Evolutionary conservation across 2,329 filamentous ascomycete species (phyloP).

Genomic region (Aspergillus arachidicola): DNA sequence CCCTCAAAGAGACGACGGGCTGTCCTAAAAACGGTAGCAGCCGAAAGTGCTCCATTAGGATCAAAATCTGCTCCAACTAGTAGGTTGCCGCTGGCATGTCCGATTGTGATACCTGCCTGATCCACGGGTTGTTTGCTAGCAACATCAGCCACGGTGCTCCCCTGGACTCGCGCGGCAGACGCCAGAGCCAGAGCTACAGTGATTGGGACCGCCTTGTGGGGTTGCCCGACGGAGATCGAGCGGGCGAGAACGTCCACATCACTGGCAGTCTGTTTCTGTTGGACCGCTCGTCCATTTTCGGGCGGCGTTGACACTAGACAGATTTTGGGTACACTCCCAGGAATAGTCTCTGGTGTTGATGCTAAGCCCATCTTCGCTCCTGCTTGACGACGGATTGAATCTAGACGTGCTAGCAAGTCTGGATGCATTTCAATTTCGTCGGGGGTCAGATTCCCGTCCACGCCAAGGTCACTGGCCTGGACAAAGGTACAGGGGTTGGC

Average conservation of each 20-base stretch:
- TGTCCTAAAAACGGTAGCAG: too few relatives aligned
- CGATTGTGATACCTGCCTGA: constrained; percentile 42
- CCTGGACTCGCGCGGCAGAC: constrained; percentile 50
- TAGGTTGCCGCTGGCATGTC: constrained; percentile 52
- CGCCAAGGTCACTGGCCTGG: constrained; percentile 54
- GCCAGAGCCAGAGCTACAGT: constrained; percentile 57
- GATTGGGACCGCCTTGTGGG: constrained; percentile 59
- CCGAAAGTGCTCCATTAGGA: constrained; percentile 24
- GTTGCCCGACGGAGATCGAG: constrained; percentile 31
- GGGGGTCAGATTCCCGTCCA: constrained; percentile 36
- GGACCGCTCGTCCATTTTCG: constrained; percentile 22
- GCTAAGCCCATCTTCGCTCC: constrained; percentile 65
- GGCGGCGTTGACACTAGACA: constrained; percentile 52
- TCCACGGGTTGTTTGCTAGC: constrained; percentile 29
- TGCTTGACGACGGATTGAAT: constrained; percentile 60
- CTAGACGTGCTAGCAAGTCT: constrained; percentile 50
- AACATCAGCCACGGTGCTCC: constrained; percentile 42
- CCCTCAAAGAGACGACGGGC: too few relatives aligned
- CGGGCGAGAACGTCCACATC: too few relatives aligned
- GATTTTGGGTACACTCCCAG: constrained; percentile 65
- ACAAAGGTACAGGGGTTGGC: constrained; percentile 68
- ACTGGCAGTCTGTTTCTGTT: too few relatives aligned
- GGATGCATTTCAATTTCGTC: constrained; percentile 41
- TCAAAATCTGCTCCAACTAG: constrained; percentile 47
- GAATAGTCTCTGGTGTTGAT: constrained; percentile 45